These are phyloP conservation scores for Cercospora nicotianae DNA, from an alignment of 2,329 filamentous ascomycete genomes.

Conservation along the genomic window DNA sequence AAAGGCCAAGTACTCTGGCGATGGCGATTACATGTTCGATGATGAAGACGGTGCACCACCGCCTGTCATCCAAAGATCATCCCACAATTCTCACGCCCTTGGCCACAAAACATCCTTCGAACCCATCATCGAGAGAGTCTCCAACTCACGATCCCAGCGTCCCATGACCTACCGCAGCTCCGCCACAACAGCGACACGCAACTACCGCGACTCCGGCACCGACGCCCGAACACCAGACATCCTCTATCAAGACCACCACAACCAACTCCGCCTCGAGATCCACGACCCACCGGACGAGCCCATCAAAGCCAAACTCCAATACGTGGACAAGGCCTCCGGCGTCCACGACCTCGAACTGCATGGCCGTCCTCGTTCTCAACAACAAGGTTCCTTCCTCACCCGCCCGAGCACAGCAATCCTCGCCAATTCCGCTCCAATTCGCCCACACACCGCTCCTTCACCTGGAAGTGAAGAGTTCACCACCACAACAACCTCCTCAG, in stretches of 20 bases:
- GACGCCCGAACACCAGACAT: conserved; percentile 15
- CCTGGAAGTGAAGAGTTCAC: neutral
- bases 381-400: neutral
- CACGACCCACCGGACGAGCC: conserved; percentile 17
- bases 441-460: neutral
- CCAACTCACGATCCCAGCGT: neutral
- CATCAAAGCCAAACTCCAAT: conserved; percentile 17
- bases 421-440: neutral
- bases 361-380: conserved; percentile 7
- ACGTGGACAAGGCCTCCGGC: conserved; percentile 11
- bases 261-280: conserved; percentile 18
- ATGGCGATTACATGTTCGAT: neutral
- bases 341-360: conserved; percentile 18
- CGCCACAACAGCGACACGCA: neutral
- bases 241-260: conserved; percentile 18
- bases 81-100: conserved; percentile 5
- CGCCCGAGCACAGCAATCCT: neutral
- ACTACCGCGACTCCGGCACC: conserved; percentile 1
- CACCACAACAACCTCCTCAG: neutral
- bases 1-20: conserved; percentile 1
- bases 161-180: conserved; percentile 7
- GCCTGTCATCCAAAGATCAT: conserved; percentile 5
- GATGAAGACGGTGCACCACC: conserved; percentile 11
- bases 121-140: neutral
- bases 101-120: conserved; percentile 1